Base-by-base conservation (phyloP, 73 alveolate genomes). In the Blepharisma stoltei region DNA sequence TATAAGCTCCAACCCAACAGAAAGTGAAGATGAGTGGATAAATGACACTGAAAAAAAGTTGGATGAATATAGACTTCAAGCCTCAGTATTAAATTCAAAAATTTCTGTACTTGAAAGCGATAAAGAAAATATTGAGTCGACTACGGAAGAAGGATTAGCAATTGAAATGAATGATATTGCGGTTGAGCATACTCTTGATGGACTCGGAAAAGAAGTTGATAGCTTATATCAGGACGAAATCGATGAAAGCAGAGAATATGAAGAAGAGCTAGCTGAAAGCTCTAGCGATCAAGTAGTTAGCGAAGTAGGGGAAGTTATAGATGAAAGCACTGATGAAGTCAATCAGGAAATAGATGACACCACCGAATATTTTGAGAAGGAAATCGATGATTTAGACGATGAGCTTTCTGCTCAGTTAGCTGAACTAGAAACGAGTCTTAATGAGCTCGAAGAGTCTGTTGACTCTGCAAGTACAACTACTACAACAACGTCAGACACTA, bases 281-380 rank as follows among this genome's bases (percentile, higher is more conserved):
- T n/a, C 23, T 1, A 14, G 23, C 2, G 73, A 60, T 14, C 14
- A 14, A 14, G 73, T 60, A 14, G 73, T 60, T 14, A 25, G 46
- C 5, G 73, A 60, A 25, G 73, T 60, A 1, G 46, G 73, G 38
- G 73, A 20, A 20, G 45, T 60, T n/a, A 60, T 60, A 14, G 73
- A 60, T 20, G 73, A 60, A 25, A 25, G 23, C 23, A 60, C 73
- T 5, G 73, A 60, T 20, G 4, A 60, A 38, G 23, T 60, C 23
- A 60, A 14, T 60, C 46, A 60, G 14, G 73, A n/a, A 38, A 60
- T 60, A 14, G 48, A 60, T 20, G 45, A 60, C 11, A 60, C 46
- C 23, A 14, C 14, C 0, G 23, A n/a, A 9, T 9, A 20, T 2
- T 14, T 60, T 2, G 6, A n/a, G 5, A 11, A 60, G 45, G 73